Evolutionary conservation across 306 rosid genomes (phyloP).

Genomic region (Dalbergia oliveri): DNA sequence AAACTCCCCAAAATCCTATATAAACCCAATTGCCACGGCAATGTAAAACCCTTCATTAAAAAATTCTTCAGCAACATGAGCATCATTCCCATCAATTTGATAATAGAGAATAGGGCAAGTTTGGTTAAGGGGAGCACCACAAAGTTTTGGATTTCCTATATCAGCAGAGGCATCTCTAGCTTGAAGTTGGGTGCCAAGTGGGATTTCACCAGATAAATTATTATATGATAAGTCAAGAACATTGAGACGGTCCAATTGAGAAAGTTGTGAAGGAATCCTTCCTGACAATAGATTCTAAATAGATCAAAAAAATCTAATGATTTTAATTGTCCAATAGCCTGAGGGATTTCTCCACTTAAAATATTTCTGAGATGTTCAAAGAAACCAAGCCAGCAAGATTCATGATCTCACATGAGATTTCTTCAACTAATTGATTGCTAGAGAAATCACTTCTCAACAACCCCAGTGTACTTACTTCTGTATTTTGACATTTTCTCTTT

Average conservation of each 20-base stretch:
- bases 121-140: neutral
- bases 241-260: neutral
- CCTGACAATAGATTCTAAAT: neutral
- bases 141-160: neutral
- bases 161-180: neutral
- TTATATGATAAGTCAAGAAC: constrained; percentile 28
- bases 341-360: neutral
- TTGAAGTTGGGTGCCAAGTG: neutral
- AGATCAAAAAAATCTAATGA: neutral
- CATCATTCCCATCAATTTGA: neutral
- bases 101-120: neutral
- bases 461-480: neutral
- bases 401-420: neutral
- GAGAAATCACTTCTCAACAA: constrained; percentile 18
- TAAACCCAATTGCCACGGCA: neutral
- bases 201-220: neutral
- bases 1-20: neutral
- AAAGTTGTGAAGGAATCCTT: constrained; percentile 15
- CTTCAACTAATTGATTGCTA: neutral
- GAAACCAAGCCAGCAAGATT: constrained; percentile 18
- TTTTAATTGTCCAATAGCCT: neutral
- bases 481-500: neutral
- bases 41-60: neutral
- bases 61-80: neutral
- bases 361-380: constrained; percentile 28